Evolutionary conservation across 371 early-diverging fungal species (phyloP).

Genomic region (Syncephalastrum contaminatum): DNA sequence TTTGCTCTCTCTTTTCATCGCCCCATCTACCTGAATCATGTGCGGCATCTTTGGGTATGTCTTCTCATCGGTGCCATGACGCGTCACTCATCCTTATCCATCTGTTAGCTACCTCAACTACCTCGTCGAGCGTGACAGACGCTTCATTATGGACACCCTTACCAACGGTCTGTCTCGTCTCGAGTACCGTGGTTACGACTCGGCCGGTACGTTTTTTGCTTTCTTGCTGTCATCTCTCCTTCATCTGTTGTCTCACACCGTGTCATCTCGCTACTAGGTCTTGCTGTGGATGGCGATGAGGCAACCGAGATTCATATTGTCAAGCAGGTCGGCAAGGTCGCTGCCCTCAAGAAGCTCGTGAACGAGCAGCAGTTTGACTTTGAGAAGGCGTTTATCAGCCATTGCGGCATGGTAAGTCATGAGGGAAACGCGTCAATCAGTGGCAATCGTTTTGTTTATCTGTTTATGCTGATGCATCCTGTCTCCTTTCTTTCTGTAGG

Average conservation of each 20-base stretch:
- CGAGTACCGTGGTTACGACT: constrained; percentile 99
- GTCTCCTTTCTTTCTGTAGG: constrained; percentile 22
- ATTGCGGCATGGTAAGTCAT: constrained; percentile 73
- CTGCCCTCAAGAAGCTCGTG: constrained; percentile 75
- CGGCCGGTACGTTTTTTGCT: constrained; percentile 69
- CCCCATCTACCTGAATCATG: constrained; percentile 54
- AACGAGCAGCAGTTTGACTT: constrained; percentile 65
- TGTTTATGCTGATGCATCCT: constrained; percentile 1
- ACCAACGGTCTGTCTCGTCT: constrained; percentile 91
- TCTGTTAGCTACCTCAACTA: constrained; percentile 73
- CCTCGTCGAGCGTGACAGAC: constrained; percentile 77
- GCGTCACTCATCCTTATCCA: neutral
- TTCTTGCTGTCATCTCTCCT: neutral
- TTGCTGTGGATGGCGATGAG: constrained; percentile 87
- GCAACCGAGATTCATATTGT: constrained; percentile 71
- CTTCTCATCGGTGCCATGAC: neutral
- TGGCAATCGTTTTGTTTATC: neutral
- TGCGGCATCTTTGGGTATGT: constrained; percentile 93
- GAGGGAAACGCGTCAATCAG: neutral
- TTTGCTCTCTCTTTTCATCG: constrained; percentile 7
- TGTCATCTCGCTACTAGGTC: constrained; percentile 41
- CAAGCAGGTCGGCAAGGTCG: constrained; percentile 97
- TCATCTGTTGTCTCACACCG: neutral
- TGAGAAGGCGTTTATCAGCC: constrained; percentile 72
- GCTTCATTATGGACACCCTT: constrained; percentile 85